Evolutionary conservation across 2,329 filamentous ascomycete species (phyloP).

Genomic region (Monilinia fructicola): DNA sequence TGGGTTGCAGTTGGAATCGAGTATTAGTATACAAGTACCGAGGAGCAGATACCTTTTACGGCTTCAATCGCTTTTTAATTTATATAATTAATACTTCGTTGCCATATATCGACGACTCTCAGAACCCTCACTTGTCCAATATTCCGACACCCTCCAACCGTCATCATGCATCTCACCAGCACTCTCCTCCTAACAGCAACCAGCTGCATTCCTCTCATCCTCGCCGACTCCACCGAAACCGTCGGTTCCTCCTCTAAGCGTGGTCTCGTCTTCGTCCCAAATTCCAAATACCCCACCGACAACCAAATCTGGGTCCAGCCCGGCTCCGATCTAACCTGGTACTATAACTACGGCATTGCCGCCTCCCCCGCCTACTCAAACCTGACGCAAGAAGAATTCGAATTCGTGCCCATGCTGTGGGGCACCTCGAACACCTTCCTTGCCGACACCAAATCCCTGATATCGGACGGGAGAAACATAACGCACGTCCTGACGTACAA

Average conservation of each 20-base stretch:
- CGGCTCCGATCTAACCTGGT: constrained; percentile 69
- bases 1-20: not conserved
- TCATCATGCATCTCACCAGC: constrained; percentile 26
- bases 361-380: constrained; percentile 55
- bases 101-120: not conserved
- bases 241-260: constrained; percentile 56
- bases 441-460: constrained; percentile 54
- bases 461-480: constrained; percentile 58
- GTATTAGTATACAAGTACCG: not conserved
- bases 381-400: constrained; percentile 55
- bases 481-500: constrained; percentile 74
- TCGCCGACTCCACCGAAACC: constrained; percentile 13
- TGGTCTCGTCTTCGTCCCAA: constrained; percentile 68
- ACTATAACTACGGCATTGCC: constrained; percentile 71
- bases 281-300: constrained; percentile 55
- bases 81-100: constrained; percentile 2
- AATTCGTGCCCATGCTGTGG: constrained; percentile 84
- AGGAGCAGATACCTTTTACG: not conserved
- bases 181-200: constrained; percentile 18
- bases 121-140: not conserved
- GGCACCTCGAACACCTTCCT: constrained; percentile 64
- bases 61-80: not conserved
- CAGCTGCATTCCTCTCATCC: constrained; percentile 11
- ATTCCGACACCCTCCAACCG: not conserved
- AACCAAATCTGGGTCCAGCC: constrained; percentile 62